Evolutionary conservation across 2,329 filamentous ascomycete species (phyloP), one percentile per base, ranked within the genome.

Genomic region (Scedosporium boydii): DNA sequence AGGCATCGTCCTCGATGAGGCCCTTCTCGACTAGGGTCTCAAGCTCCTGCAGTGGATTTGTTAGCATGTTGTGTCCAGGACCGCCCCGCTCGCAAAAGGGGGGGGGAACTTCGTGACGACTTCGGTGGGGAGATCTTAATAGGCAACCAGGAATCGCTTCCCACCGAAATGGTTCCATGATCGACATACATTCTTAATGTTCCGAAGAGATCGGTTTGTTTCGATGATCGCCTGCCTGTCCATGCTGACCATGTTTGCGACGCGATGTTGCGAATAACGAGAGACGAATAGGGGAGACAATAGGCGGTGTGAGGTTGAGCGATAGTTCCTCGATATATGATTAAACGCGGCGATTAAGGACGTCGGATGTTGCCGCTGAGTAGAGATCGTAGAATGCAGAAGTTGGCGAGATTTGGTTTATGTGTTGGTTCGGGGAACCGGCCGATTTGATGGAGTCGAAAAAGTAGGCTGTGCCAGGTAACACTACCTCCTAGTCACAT

Each of bases 21-120:
- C 87, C 87, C 70, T 89, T 86, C 73, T 96, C 93, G 68, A 91
- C 84, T 65, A 98, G 89, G 68, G 87, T 89, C 75, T 96, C 92
- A 64, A 97, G 89, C 78, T 97, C 93, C 93, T 96, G 68, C 38
- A 59, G 9, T 1, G n/a, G n/a, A 44, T 48, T 23, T 41, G 48
- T 21, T 26, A 18, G 55, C 14, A 58, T 38, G 26, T 58, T 14
- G 51, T 48, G 16, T 21, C 12, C 2, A 48, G 44, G 14, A 10
- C 9, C 6, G 29, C 29, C 29, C 29, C 29, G 29, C 29, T 9
- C 29, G 6, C 29, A 34, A 34, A n/a, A n/a, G n/a, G n/a, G n/a
- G n/a, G 29, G 29, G 29, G 29, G 29, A 3, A 9, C 29, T 34
- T 46, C 2, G 42, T 46, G 42, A 18, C 14, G 6, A 3, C 44